Percentiles rank a stretch among this genome's conserved stretches.
Conservation (phyloP, 2,329 filamentous ascomycete genomes). For the Fusarium sororula region DNA sequence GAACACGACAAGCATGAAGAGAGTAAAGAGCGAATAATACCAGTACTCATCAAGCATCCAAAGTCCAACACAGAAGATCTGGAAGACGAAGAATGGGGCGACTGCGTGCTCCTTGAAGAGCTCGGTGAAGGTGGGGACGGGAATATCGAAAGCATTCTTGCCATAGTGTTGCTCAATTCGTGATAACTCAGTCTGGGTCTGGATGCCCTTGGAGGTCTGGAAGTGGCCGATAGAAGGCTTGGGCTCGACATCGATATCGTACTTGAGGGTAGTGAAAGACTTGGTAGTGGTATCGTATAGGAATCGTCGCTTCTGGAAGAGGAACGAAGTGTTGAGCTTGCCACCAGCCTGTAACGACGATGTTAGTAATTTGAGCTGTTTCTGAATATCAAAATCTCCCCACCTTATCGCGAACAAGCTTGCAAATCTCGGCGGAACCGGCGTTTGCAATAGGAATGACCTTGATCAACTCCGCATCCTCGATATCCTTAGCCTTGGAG, state of each 20-base stretch:
- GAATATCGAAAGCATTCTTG: conserved; percentile 95
- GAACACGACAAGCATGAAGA: conserved; percentile 97
- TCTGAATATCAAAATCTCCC: conserved; percentile 19
- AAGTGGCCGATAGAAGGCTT: conserved; percentile 82
- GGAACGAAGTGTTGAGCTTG: conserved; percentile 82
- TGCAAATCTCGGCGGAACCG: conserved; percentile 87
- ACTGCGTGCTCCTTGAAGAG: conserved; percentile 98
- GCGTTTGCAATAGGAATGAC: conserved; percentile 91
- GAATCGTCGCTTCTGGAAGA: conserved; percentile 98
- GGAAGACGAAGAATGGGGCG: conserved; percentile 98
- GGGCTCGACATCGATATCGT: conserved; percentile 84
- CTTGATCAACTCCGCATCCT: conserved; percentile 87
- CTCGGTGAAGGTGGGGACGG: conserved; percentile 93
- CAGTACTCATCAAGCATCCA: conserved; percentile 99
- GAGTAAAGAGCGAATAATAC: conserved; percentile 99
- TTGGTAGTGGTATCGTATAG: conserved; percentile 78
- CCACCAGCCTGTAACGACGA: conserved; percentile 65
- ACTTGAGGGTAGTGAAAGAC: conserved; percentile 83
- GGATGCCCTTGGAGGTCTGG: conserved; percentile 81
- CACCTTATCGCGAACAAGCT: conserved; percentile 78
- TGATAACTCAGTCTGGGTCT: conserved; percentile 77
- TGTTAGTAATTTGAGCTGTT: conserved; percentile 22
- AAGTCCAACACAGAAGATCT: conserved; percentile 96
- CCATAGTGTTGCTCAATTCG: conserved; percentile 93
- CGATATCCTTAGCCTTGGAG: conserved; percentile 72